Evolutionary conservation across 441 rosid genomes (phyloP).

Genomic region (Geranium incanum): DNA sequence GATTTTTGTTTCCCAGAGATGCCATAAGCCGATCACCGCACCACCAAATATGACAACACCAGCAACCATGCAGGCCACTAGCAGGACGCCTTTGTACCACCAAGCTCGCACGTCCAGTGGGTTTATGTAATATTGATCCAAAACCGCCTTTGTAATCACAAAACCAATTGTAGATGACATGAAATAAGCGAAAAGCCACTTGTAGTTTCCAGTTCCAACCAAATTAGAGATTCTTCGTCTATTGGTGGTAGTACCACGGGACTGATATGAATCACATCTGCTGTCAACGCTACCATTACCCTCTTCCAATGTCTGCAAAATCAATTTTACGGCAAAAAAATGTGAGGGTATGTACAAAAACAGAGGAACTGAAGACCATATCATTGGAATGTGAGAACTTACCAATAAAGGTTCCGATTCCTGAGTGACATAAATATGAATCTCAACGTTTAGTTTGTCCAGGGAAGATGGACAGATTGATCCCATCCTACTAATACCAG

Average conservation of each 20-base stretch:
- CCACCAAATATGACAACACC: slow-evolving; percentile 69
- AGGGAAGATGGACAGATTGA: slow-evolving; percentile 47
- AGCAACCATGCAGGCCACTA: slow-evolving; percentile 52
- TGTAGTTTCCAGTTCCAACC: slow-evolving; percentile 64
- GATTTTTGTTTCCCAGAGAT: slow-evolving; percentile 41
- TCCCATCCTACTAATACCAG: slow-evolving; percentile 37
- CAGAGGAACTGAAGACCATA: slow-evolving; percentile 4
- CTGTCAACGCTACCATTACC: slow-evolving; percentile 29
- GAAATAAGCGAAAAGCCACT: slow-evolving; percentile 69
- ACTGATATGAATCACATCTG: slow-evolving; percentile 7
- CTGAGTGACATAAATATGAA: slow-evolving; percentile 57
- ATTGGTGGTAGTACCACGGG: slow-evolving; percentile 24
- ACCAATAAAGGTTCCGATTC: slow-evolving; percentile 65
- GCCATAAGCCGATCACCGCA: slow-evolving; percentile 57
- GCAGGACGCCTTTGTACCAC: slow-evolving; percentile 82
- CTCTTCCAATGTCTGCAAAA: slow-evolving; percentile 44
- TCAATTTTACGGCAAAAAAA: background rate
- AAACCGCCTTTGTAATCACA: slow-evolving; percentile 32
- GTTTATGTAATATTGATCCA: slow-evolving; percentile 50
- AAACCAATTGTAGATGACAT: slow-evolving; percentile 55
- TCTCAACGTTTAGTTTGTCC: slow-evolving; percentile 43
- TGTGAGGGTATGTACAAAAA: slow-evolving; percentile 21
- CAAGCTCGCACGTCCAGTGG: slow-evolving; percentile 38
- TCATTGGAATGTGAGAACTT: slow-evolving; percentile 15
- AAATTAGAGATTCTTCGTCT: slow-evolving; percentile 44